A percentile compares a stretch with the other conserved stretches of the same genome.
phyloP scores from a whole-genome alignment of 1,284 basidiomycete genomes.

The Puccinia horiana region DNA sequence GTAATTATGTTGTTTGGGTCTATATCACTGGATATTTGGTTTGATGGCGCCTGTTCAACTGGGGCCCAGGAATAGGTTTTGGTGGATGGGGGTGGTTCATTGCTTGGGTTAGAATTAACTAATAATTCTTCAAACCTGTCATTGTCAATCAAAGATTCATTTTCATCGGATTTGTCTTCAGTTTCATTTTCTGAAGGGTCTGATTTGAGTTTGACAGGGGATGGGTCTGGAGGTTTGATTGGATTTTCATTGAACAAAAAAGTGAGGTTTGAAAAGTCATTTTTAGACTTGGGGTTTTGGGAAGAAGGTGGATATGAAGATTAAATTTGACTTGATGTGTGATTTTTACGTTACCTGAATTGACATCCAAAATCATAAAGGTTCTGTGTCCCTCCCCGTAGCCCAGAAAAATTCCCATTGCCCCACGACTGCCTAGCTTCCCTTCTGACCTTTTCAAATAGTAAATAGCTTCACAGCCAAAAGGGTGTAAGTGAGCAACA shows the following conservation, averaged over 20 bases:
- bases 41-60: neutral
- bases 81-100: neutral
- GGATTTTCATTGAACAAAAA: neutral
- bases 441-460: neutral
- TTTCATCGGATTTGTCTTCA: no score
- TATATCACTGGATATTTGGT: slow-evolving; percentile 5
- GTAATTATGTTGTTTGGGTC: slow-evolving; percentile 10
- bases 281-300: no score
- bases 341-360: no score
- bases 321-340: no score
- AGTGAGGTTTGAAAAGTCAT: neutral
- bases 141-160: no score
- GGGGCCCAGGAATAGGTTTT: neutral
- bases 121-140: no score
- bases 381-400: no score
- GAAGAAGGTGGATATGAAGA: neutral
- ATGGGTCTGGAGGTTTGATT: no score
- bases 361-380: no score
- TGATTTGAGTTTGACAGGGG: no score
- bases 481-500: neutral
- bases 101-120: neutral
- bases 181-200: no score
- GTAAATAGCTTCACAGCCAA: no score
- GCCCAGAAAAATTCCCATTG: slow-evolving; percentile 3
- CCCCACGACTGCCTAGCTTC: neutral